These are phyloP conservation scores for Diaporthe destruens DNA, from an alignment of 2,329 filamentous ascomycete genomes.

Conservation along the genomic window DNA sequence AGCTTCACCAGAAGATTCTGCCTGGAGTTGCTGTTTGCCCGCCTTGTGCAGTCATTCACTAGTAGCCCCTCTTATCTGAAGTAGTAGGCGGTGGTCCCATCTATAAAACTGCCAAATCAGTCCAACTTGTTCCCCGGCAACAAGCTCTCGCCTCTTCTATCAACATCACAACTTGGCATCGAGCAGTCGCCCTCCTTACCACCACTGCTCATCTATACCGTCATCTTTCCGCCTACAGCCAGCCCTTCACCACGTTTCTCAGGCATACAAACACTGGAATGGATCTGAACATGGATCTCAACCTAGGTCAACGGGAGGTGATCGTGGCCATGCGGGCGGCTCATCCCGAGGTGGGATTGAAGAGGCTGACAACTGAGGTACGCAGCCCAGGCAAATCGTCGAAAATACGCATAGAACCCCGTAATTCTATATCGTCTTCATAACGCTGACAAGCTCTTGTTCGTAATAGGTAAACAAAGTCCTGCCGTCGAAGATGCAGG, in stretches of 20 bases:
- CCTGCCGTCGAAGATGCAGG: conserved; percentile 5
- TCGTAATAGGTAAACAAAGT: conserved; percentile 5
- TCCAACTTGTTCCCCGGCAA: neutral
- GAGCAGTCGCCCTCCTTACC: too few relatives aligned
- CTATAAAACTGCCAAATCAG: neutral
- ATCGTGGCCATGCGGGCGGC: conserved; percentile 3
- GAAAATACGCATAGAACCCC: too few relatives aligned
- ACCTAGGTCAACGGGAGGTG: neutral
- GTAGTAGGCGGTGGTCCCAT: neutral
- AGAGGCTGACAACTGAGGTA: conserved; percentile 10
- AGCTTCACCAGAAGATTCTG: neutral
- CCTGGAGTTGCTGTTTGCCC: neutral
- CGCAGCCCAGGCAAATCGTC: neutral
- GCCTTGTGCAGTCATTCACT: neutral
- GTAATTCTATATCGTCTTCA: neutral
- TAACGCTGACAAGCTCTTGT: neutral
- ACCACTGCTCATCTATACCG: neutral
- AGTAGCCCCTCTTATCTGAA: neutral
- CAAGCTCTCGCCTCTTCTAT: neutral
- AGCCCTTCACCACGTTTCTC: too few relatives aligned
- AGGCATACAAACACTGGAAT: too few relatives aligned
- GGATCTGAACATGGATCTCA: conserved; percentile 13
- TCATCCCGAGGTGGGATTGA: neutral
- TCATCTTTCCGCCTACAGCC: neutral
- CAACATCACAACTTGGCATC: too few relatives aligned